Evolutionary conservation across 768 basidiomycete species (phyloP).

Genomic region (Tulasnella sp.): DNA sequence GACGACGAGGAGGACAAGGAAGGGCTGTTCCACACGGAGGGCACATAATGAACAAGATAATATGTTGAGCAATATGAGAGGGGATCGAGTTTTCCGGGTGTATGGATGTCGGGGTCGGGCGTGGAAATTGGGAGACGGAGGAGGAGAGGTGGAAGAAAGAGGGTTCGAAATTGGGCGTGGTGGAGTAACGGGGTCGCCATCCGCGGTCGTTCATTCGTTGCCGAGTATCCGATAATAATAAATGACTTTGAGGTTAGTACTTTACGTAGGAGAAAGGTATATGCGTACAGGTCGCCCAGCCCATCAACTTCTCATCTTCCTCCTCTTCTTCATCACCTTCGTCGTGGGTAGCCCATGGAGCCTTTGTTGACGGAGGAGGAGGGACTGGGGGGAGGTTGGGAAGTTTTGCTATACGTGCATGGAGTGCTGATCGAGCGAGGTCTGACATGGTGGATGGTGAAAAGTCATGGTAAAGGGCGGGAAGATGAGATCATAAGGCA

Average conservation of each 20-base stretch:
- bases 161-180: background rate
- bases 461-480: conserved; percentile 1
- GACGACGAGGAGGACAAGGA: background rate
- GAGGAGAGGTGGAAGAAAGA: background rate
- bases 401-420: conserved; percentile 63
- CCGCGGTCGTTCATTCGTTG: background rate
- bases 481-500: background rate
- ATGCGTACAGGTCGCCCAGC: conserved; percentile 29
- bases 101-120: background rate
- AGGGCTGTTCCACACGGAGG: background rate
- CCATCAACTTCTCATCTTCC: conserved; percentile 29
- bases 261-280: background rate
- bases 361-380: conserved; percentile 17
- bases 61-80: background rate
- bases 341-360: conserved; percentile 13
- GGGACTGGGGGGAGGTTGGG: conserved; percentile 39
- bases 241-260: background rate
- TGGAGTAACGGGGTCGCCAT: background rate
- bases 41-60: background rate
- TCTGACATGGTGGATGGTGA: background rate
- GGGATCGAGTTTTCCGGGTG: background rate
- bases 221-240: background rate
- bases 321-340: conserved; percentile 15
- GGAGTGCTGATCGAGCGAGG: conserved; percentile 35
- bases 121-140: background rate